Evolutionary conservation across 108 stramenopile genomes (phyloP), one percentile per base, ranked within the genome.

Genomic region (Nitzschia putrida): DNA sequence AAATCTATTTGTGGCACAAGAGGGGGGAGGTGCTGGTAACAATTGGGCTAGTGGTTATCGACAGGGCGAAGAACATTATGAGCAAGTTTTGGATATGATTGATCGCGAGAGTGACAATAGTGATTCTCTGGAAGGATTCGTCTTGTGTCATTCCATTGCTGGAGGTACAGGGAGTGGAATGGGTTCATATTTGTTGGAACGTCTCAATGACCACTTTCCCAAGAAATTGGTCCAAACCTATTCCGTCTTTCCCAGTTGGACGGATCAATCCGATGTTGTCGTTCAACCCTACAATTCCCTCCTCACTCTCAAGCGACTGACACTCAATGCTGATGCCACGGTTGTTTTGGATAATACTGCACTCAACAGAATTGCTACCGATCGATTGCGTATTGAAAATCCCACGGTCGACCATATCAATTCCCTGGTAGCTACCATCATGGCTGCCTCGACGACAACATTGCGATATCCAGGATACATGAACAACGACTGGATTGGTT

Each of bases 231-330:
- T 98, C 13, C 96, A 97, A 80, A 99, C 98, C 1, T 99, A 99
- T 74, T 93, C 91, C 21, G 98, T 99, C 37, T 99, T 99, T 79
- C 98, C 98, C 5, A 95, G 96, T 80, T 97, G 96, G 95, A 81
- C 81, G 21, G 85, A 82, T 75, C 94, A 95, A 68, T 80, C 80
- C 26, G 98, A 99, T 76, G 98, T 99, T 22, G 98, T 99, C 10
- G 98, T 99, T 42, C 97, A 98, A 78, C 98, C 98, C 7, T 99
- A 99, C 90, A 99, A 99, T 76, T 94, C 93, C 11, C 79, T 99
- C 20, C 83, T 99, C 52, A 96, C 97, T 16, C 53, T 98, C 44
- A 99, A 99, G 75, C 87, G 98, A 22, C 74, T 99, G 26, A 95
- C 95, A 18, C 78, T 99, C 53, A 98, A 99, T 83, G 98, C 98